Evolutionary conservation across 495 filamentous ascomycete genomes (phyloP).

Genomic region (Hyaloscypha hepaticicola): DNA sequence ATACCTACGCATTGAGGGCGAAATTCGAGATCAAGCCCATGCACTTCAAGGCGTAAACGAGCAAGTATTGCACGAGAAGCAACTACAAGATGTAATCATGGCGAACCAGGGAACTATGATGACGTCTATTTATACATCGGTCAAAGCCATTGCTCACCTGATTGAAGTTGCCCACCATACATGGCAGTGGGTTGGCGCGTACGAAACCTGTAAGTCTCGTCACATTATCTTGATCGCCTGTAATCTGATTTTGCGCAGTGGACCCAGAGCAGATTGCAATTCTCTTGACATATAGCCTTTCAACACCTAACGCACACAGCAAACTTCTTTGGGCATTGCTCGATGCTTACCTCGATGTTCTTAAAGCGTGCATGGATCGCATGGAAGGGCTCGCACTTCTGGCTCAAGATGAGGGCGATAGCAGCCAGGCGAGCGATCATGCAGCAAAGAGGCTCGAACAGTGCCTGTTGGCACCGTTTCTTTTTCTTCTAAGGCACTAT

Average conservation of each 20-base stretch:
- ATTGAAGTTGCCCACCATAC: neutral
- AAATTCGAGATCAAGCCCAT: conserved; percentile 35
- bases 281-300: neutral
- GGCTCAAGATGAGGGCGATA: neutral
- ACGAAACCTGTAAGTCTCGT: neutral
- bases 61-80: neutral
- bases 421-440: neutral
- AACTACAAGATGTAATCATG: neutral
- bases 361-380: neutral
- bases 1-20: conserved; percentile 46
- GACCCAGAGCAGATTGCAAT: neutral
- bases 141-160: conserved; percentile 1
- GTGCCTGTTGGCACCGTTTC: neutral
- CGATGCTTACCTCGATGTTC: neutral
- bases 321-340: neutral
- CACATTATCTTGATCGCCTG: neutral
- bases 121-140: neutral
- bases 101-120: conserved; percentile 11
- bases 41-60: neutral
- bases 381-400: neutral
- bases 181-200: neutral
- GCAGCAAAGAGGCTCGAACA: neutral
- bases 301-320: too few species aligned
- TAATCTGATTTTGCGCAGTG: neutral
- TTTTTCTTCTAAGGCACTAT: neutral